phyloP scores from a whole-genome alignment of 2,329 filamentous ascomycete species.

The Pseudodiploospora longispora region DNA sequence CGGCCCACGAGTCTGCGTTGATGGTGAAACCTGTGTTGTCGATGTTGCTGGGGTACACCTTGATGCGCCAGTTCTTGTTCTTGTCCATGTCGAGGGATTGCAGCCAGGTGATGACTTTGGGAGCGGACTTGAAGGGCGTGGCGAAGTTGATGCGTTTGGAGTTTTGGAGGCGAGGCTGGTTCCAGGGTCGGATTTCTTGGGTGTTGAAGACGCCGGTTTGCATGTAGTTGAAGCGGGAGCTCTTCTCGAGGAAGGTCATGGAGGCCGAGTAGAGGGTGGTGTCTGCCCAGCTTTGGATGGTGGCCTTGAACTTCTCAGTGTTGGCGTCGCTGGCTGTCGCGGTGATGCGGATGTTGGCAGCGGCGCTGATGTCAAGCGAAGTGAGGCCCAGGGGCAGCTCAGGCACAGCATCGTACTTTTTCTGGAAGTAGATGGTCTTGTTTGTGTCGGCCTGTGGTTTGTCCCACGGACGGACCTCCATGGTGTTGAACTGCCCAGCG shows the following conservation, averaged over 20 bases:
- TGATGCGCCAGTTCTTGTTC: constrained; percentile 8
- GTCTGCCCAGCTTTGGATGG: constrained; percentile 9
- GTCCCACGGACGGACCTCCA: constrained; percentile 7
- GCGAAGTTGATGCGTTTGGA: constrained; percentile 9
- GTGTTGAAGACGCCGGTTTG: constrained; percentile 11
- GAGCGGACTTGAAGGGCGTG: constrained; percentile 2
- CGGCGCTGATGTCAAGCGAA: too few species aligned
- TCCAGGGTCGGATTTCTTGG: constrained; percentile 10
- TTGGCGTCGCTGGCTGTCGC: constrained; percentile 1
- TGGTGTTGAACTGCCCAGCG: constrained; percentile 10
- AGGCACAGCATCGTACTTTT: constrained; percentile 1
- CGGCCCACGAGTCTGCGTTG: constrained; percentile 7
- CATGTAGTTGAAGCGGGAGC: constrained; percentile 4
- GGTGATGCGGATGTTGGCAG: too few species aligned
- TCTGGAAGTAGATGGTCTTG: constrained; percentile 3
- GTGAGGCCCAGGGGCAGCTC: too few species aligned
- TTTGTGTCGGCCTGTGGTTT: not conserved
- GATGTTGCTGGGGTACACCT: constrained; percentile 2
- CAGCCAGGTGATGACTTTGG: constrained; percentile 10
- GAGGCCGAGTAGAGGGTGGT: constrained; percentile 6
- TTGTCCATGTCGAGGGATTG: constrained; percentile 9
- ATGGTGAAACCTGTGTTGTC: constrained; percentile 8
- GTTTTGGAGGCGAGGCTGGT: constrained; percentile 4
- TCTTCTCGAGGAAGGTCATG: constrained; percentile 6
- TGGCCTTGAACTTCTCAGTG: constrained; percentile 8